phyloP scores from a whole-genome alignment of 1,284 basidiomycete genomes.

The Cutaneotrichosporon cutaneum region DNA sequence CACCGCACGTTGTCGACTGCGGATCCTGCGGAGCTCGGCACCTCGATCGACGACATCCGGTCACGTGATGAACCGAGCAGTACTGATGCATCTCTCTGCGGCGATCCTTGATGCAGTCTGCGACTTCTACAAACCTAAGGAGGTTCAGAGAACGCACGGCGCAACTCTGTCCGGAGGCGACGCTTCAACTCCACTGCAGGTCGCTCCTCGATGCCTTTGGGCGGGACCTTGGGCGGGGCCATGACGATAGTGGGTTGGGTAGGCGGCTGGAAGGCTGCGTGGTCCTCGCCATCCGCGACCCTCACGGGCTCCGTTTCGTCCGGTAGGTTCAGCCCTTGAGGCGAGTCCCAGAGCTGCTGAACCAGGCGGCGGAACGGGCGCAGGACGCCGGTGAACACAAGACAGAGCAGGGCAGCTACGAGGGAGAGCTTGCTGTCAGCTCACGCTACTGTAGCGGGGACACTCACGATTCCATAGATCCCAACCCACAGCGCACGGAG shows the following conservation, averaged over 20 bases:
- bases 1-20: too few species aligned
- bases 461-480: background rate
- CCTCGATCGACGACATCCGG: too few species aligned
- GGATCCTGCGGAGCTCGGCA: too few species aligned
- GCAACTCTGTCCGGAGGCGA: background rate
- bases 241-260: background rate
- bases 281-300: background rate
- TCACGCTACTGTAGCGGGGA: background rate
- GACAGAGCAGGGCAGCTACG: conserved; percentile 1
- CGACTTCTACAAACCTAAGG: background rate
- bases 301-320: background rate
- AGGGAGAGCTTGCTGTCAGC: conserved; percentile 3
- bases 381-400: conserved; percentile 3
- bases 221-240: background rate
- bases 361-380: background rate
- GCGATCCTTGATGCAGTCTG: background rate
- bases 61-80: background rate
- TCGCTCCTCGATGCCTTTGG: background rate
- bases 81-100: too few species aligned
- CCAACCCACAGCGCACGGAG: background rate
- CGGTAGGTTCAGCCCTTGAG: background rate
- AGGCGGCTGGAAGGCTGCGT: background rate
- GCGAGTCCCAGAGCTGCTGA: background rate
- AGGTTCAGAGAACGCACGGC: conserved; percentile 12
- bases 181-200: background rate